A percentile compares a stretch with the other conserved stretches of the same genome.
Conservation (phyloP, 805 yeast species). For the Saturnispora halmiae region DNA sequence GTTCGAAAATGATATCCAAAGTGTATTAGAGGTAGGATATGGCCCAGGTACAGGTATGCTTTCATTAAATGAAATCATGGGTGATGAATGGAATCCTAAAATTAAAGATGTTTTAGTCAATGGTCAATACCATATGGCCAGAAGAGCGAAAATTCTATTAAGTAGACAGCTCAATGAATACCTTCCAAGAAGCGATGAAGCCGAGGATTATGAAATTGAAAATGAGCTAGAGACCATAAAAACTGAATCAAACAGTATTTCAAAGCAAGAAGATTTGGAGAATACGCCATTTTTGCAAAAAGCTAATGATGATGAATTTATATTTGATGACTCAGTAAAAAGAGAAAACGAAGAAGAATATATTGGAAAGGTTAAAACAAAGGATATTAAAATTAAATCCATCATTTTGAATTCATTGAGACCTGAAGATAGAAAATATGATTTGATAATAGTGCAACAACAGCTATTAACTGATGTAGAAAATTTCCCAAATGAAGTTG, state of each 20-base stretch:
- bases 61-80: conserved; percentile 79
- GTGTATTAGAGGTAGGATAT: conserved; percentile 69
- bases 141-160: conserved; percentile 67
- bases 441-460: conserved; percentile 75
- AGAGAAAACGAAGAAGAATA: conserved; percentile 24
- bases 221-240: conserved; percentile 12
- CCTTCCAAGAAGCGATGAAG: conserved; percentile 19
- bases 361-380: conserved; percentile 48
- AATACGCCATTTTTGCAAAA: no score
- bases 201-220: conserved; percentile 36
- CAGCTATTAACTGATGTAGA: conserved; percentile 55
- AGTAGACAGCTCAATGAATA: conserved; percentile 57
- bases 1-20: conserved; percentile 47
- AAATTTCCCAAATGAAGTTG: conserved; percentile 66
- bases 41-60: conserved; percentile 93
- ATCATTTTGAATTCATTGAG: conserved; percentile 41
- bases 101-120: conserved; percentile 63
- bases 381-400: conserved; percentile 45
- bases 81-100: conserved; percentile 49
- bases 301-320: conserved; percentile 16
- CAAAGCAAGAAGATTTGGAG: neutral
- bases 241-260: neutral
- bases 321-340: conserved; percentile 12
- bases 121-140: conserved; percentile 65
- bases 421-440: conserved; percentile 52